Percentiles rank a stretch among this genome's conserved stretches.
phyloP scores from a whole-genome alignment of 208 protist species.

The Histomonas meleagridis region DNA sequence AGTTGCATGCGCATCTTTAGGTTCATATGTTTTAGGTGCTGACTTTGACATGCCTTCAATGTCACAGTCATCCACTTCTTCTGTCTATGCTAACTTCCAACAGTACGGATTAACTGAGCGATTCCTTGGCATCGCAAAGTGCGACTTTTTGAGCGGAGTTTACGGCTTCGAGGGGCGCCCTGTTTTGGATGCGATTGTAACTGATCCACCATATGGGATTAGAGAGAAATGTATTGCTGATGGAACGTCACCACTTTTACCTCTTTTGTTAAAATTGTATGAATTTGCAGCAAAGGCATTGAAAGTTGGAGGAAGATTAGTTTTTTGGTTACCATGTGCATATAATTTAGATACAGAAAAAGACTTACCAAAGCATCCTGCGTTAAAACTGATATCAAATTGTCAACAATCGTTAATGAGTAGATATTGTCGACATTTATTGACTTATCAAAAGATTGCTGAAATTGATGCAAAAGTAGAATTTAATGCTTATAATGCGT shows the following conservation, averaged over 20 bases:
- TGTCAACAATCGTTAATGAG: background rate
- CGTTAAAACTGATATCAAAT: background rate
- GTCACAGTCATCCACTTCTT: background rate
- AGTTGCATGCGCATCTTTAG: background rate
- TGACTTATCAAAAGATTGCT: background rate
- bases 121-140: background rate
- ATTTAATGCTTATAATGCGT: background rate
- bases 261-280: background rate
- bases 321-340: background rate
- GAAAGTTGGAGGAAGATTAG: background rate
- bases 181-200: background rate
- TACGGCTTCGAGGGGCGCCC: background rate
- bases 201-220: constrained; percentile 35
- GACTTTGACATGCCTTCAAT: background rate
- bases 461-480: background rate
- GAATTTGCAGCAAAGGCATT: background rate
- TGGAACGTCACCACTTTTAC: background rate
- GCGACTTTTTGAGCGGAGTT: background rate
- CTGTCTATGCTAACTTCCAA: background rate
- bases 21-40: background rate
- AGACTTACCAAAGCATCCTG: background rate
- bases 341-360: background rate
- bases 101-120: background rate
- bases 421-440: background rate
- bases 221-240: background rate